phyloP scores from a whole-genome alignment of 305 asterid genomes.

The Solanum aculeatissimum region DNA sequence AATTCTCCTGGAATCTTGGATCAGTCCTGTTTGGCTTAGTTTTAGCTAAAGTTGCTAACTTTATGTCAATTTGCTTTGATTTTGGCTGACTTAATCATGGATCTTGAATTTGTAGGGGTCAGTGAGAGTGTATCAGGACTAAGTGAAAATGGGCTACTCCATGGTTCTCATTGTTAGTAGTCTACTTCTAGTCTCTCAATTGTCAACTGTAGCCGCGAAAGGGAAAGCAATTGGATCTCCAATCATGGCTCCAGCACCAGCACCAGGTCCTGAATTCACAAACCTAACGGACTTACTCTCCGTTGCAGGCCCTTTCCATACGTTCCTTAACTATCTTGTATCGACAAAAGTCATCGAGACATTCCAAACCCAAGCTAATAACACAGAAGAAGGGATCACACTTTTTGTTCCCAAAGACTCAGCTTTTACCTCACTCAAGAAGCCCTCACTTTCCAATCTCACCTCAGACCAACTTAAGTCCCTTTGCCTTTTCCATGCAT shows the following conservation, averaged over 20 bases:
- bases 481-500: conserved; percentile 61
- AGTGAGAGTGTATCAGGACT: not conserved
- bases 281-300: conserved; percentile 58
- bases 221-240: conserved; percentile 21
- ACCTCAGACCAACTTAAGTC: conserved; percentile 53
- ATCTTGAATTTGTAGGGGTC: not conserved
- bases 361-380: conserved; percentile 67
- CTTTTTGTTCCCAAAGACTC: conserved; percentile 61
- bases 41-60: not conserved
- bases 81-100: not conserved
- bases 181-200: not conserved
- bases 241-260: conserved; percentile 61
- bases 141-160: not conserved
- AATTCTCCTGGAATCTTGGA: not conserved
- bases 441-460: conserved; percentile 48
- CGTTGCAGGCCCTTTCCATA: conserved; percentile 70
- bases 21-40: not conserved
- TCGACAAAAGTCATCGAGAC: conserved; percentile 55
- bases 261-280: conserved; percentile 60
- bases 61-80: not conserved
- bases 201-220: conserved; percentile 9
- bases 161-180: not conserved
- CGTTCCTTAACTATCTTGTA: conserved; percentile 52
- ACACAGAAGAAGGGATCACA: conserved; percentile 65
- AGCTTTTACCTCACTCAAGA: conserved; percentile 43